Evolutionary conservation across 164 flowering plant species (phyloP), one percentile per base, ranked within the genome.

Genomic region (Berberis thunbergii): DNA sequence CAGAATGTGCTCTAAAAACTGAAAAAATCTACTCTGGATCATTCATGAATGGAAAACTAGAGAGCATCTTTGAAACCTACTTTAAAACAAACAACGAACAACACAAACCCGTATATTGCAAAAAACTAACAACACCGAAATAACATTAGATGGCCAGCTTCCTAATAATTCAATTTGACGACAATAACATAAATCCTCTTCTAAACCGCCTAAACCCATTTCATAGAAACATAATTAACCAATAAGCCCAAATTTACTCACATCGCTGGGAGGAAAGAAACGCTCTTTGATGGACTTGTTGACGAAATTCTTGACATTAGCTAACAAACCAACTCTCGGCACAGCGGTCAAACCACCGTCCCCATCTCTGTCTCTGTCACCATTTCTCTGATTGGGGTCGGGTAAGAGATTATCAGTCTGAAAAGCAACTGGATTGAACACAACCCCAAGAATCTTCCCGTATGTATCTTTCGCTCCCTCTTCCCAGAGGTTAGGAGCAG

Each of bases 371-470:
- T 61, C 26, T 26, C 26, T 26, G 26, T 65, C 0, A 67, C 79
- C 46, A 70, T 69, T 46, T 79, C 80, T 3, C 64, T 43, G 59
- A 42, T 67, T 8, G 71, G 26, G 40, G 69, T 46, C 40, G 68
- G 62, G 50, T 67, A 58, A 40, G 26, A 26, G 26, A 26, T 26
- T 26, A 26, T 83, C 87, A 2, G 81, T 12, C 57, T 86, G 83
- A 68, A 84, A 94, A n/a, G 86, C 76, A 58, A 91, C 74, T 0
- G 99, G 97, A 71, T 81, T 81, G 70, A 94, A 94, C 41, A 89
- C 84, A 64, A 64, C 72, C 65, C 96, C 96, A 4, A 94, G 85
- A 55, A 84, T 52, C 74, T 87, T 94, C 41, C 85, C 96, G 69
- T 91, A 94, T 11, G 88, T 72, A 0, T 84, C 89, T 50, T 75